Conservation (phyloP, 164 flowering plant genomes). For the Aristolochia contorta region DNA sequence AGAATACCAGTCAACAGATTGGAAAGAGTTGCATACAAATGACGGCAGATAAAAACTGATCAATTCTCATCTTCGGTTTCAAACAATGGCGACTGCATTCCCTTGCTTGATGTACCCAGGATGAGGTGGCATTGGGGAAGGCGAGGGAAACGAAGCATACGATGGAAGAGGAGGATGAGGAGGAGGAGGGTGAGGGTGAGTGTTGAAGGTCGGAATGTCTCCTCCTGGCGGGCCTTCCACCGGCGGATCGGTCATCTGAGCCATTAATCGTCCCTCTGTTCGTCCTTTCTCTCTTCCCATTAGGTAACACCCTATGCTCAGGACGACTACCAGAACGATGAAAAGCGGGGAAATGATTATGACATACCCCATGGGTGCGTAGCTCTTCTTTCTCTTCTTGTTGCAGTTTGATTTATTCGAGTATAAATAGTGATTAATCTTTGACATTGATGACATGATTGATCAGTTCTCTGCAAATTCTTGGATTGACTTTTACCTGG, state of each 20-base stretch:
- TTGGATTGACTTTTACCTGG: background rate
- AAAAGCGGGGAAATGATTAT: background rate
- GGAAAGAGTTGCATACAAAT: background rate
- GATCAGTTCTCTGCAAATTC: background rate
- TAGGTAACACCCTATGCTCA: no score
- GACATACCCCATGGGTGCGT: background rate
- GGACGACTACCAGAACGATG: no score
- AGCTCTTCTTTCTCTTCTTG: background rate
- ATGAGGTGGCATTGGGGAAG: slow-evolving; percentile 1
- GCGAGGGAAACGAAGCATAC: slow-evolving; percentile 4
- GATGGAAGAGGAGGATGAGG: slow-evolving; percentile 1
- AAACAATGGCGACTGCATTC: background rate
- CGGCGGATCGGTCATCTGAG: background rate
- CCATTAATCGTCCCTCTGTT: background rate
- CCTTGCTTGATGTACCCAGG: slow-evolving; percentile 6
- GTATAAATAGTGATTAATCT: background rate
- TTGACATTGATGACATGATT: background rate
- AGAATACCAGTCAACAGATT: background rate
- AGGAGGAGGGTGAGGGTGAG: no score
- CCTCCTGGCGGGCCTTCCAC: no score
- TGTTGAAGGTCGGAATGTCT: background rate
- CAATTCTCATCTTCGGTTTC: background rate
- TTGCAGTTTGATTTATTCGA: background rate
- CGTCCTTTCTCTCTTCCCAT: slow-evolving; percentile 4
- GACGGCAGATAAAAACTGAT: background rate